phyloP scores from a whole-genome alignment of 2,329 filamentous ascomycete species.

The Teratosphaeria destructans region DNA sequence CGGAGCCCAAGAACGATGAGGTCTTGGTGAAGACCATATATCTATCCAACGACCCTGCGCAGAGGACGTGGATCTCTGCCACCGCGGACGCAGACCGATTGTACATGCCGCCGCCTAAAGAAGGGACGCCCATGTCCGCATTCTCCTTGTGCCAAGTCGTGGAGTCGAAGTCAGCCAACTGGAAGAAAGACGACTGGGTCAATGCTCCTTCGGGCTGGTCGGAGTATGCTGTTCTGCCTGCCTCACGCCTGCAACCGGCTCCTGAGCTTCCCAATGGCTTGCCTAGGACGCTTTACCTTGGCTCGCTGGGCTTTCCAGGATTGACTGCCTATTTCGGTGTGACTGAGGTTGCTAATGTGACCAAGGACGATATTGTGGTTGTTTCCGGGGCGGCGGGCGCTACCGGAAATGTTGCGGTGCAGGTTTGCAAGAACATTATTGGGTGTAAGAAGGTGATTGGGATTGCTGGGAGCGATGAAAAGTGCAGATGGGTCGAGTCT shows the following conservation, averaged over 20 bases:
- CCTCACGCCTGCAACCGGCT: conserved; percentile 12
- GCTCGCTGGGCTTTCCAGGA: conserved; percentile 49
- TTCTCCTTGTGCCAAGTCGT: conserved; percentile 29
- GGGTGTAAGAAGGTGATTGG: conserved; percentile 56
- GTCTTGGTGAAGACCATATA: conserved; percentile 38
- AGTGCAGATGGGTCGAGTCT: conserved; percentile 54
- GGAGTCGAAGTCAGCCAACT: conserved; percentile 22
- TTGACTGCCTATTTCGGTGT: conserved; percentile 71
- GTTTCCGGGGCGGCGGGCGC: conserved; percentile 70
- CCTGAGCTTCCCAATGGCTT: conserved; percentile 15
- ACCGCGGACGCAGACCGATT: conserved; percentile 29
- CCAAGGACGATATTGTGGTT: conserved; percentile 62
- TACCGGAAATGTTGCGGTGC: conserved; percentile 64
- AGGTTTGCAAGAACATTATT: conserved; percentile 58
- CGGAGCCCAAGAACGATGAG: conserved; percentile 27
- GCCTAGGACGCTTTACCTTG: conserved; percentile 18
- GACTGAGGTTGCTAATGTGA: conserved; percentile 55
- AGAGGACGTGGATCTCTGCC: conserved; percentile 37
- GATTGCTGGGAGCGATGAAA: conserved; percentile 55
- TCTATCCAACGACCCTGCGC: conserved; percentile 44
- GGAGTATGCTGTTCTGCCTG: conserved; percentile 30
- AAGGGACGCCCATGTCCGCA: conserved; percentile 31
- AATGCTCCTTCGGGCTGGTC: conserved; percentile 27
- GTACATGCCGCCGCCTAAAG: conserved; percentile 36
- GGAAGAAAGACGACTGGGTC: conserved; percentile 28